A percentile compares a stretch with the other conserved stretches of the same genome.
Conservation (phyloP, 768 basidiomycete species). For the Exidia glandulosa region DNA sequence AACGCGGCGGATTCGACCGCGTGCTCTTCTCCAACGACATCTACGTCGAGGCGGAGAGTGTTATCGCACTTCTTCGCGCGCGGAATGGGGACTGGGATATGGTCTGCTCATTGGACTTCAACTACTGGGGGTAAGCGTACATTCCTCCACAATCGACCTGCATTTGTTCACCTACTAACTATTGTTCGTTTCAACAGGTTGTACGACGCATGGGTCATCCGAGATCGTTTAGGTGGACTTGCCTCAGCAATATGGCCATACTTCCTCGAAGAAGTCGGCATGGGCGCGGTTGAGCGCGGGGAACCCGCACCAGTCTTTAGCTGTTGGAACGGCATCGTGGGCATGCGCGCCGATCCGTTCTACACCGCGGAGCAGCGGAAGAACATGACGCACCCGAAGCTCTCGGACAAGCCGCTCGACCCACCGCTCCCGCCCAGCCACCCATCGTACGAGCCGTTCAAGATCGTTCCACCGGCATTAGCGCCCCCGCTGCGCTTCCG, state of each 20-base stretch:
- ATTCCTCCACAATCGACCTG: background rate
- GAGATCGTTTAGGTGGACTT: conserved; percentile 23
- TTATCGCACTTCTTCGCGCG: conserved; percentile 29
- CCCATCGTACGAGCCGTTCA: background rate
- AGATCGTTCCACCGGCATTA: background rate
- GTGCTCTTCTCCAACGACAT: conserved; percentile 35
- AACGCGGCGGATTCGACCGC: conserved; percentile 24
- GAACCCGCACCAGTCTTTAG: conserved; percentile 33
- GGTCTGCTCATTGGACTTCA: conserved; percentile 33
- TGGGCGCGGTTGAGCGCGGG: conserved; percentile 24
- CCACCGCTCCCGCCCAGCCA: background rate
- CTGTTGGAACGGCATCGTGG: conserved; percentile 37
- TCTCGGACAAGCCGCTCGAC: background rate
- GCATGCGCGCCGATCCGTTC: conserved; percentile 29
- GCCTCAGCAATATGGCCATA: conserved; percentile 28
- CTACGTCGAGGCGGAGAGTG: conserved; percentile 27
- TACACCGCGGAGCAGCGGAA: conserved; percentile 28
- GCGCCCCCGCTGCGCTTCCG: background rate
- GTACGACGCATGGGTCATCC: conserved; percentile 29
- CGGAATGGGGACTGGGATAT: conserved; percentile 30
- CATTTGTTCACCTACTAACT: background rate
- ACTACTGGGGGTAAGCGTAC: conserved; percentile 18
- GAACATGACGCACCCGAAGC: conserved; percentile 12
- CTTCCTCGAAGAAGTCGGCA: conserved; percentile 27
- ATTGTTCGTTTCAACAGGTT: conserved; percentile 5